Conservation (phyloP, 495 filamentous ascomycete genomes). For the Aspergillus saccharolyticus region DNA sequence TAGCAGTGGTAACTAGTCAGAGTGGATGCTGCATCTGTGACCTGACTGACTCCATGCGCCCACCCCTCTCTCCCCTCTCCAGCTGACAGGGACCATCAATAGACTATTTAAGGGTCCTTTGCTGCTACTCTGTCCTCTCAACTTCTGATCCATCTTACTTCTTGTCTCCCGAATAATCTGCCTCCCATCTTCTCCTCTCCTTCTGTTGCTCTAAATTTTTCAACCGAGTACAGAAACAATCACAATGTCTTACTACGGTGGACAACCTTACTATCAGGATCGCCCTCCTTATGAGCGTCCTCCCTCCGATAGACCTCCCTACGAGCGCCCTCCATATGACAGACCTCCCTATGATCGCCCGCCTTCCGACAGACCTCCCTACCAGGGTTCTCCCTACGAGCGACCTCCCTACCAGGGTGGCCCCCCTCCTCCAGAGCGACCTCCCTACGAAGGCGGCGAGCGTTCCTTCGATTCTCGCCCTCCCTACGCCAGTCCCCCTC, state of each 20-base stretch:
- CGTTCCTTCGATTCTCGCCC: conserved; percentile 11
- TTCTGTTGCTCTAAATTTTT: background rate
- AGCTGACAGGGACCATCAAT: background rate
- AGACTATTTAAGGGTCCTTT: conserved; percentile 8
- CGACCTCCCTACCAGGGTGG: conserved; percentile 16
- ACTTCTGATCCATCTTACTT: conserved; percentile 3
- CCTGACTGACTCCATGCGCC: background rate
- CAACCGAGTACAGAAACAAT: background rate
- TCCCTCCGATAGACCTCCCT: conserved; percentile 10
- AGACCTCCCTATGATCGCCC: conserved; percentile 14
- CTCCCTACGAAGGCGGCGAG: conserved; percentile 10
- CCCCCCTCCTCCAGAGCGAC: conserved; percentile 10
- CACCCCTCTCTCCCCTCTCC: conserved; percentile 1
- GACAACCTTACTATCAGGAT: conserved; percentile 18
- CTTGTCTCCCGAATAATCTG: background rate
- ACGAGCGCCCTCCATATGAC: conserved; percentile 12
- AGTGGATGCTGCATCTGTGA: conserved; percentile 5
- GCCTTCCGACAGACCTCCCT: conserved; percentile 11
- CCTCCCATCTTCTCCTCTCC: background rate
- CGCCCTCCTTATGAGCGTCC: conserved; percentile 14
- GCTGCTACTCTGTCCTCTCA: conserved; percentile 3
- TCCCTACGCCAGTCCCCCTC: conserved; percentile 11
- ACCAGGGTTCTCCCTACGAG: conserved; percentile 19
- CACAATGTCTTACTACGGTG: conserved; percentile 16
- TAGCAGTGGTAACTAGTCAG: too few relatives aligned